Evolutionary conservation across 2,329 filamentous ascomycete genomes (phyloP).

Genomic region (Penicillium sp.): DNA sequence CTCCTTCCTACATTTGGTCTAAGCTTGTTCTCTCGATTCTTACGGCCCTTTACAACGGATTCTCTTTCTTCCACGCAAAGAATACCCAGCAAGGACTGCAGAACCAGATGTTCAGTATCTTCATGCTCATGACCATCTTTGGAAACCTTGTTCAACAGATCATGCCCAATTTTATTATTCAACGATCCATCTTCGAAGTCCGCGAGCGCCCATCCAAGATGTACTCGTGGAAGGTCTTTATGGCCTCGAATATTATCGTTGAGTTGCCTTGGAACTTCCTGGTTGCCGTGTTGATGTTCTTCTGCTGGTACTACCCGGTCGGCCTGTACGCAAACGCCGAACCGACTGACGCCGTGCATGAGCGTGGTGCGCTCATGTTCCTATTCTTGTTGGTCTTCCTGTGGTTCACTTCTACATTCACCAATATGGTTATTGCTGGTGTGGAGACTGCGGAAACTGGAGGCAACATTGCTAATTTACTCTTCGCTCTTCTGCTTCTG

Average conservation of each 20-base stretch:
- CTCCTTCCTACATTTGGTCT: conserved; percentile 83
- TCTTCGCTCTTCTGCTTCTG: conserved; percentile 60
- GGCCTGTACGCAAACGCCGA: conserved; percentile 47
- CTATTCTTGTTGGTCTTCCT: conserved; percentile 67
- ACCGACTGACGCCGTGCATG: conserved; percentile 40
- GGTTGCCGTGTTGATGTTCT: conserved; percentile 63
- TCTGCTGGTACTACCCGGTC: conserved; percentile 69
- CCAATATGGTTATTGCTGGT: conserved; percentile 71
- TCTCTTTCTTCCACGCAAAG: conserved; percentile 74
- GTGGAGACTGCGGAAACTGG: conserved; percentile 70
- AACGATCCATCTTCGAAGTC: conserved; percentile 60
- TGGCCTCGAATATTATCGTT: conserved; percentile 69
- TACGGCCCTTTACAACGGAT: conserved; percentile 75
- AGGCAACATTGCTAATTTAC: conserved; percentile 61
- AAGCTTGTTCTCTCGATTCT: conserved; percentile 69
- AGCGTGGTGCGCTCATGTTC: conserved; percentile 65
- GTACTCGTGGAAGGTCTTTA: conserved; percentile 74
- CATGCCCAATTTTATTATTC: conserved; percentile 60
- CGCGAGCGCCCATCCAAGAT: conserved; percentile 66
- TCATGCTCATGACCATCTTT: conserved; percentile 82
- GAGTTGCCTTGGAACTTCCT: conserved; percentile 69
- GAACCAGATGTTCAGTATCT: conserved; percentile 89
- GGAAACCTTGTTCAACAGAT: conserved; percentile 58
- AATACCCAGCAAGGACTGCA: conserved; percentile 79
- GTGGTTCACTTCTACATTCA: conserved; percentile 71